Base-by-base conservation (phyloP, 2,329 filamentous ascomycete species). In the Arthroderma sp. region DNA sequence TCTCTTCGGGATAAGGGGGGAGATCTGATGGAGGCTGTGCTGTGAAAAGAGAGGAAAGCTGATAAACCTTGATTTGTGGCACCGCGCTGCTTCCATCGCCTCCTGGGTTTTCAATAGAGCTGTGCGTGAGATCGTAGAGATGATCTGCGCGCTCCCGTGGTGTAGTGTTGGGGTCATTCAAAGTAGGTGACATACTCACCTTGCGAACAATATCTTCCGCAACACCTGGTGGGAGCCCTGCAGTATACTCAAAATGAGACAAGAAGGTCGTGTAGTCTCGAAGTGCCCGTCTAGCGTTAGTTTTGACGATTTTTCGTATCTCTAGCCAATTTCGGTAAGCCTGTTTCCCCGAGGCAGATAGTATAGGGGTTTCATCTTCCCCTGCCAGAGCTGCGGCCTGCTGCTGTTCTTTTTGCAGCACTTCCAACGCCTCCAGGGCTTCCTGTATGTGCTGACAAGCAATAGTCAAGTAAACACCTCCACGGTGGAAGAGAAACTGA, bases 401-500 rank as follows among this genome's bases (percentile, higher is more conserved):
- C 10, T 32, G 32, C 38, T 31, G 46, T 34, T 45, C 47, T n/a
- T 49, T 40, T 47, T 44, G 51, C 22, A 29, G 53, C 27, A 36
- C 44, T n/a, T 37, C 46, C 43, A 70, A 54, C 0, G 68, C 69
- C 42, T 71, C 62, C 15, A 85, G 59, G 10, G 80, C 75, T 11
- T 64, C 63, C 47, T 74, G 64, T 37, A 87, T 74, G 55, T 80
- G 67, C 46, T 78, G 69, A 54, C 77, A 85, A 8, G 85, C 83
- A 54, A 86, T 70, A 3, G 75, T 76, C 32, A 93, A 67, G 58
- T 88, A 83, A 4, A 79, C 78, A 4, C 77, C 75, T 1, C 78
- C 85, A 38, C 85, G 75, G 52, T 88, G 81, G 59, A 91, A 89
- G 4, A 85, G 62, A 4, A 91, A 61, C 56, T 91, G 85, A 40